Conservation (phyloP, 2,329 filamentous ascomycete genomes). For the Stachybotrys elegans region DNA sequence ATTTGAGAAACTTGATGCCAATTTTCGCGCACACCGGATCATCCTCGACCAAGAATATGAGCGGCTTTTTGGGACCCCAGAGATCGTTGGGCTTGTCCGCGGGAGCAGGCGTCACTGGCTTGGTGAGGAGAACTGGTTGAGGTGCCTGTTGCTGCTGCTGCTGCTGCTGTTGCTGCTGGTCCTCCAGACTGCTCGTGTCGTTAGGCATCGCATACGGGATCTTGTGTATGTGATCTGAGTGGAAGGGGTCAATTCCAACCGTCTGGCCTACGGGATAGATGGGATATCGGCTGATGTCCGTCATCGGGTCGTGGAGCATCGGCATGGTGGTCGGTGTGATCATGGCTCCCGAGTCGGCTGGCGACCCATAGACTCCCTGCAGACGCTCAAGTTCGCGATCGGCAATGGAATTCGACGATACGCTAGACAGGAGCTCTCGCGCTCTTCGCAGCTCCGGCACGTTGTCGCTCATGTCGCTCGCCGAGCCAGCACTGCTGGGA, state of each 20-base stretch:
- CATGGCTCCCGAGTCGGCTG: constrained; percentile 45
- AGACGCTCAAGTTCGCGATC: constrained; percentile 53
- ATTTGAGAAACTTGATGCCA: constrained; percentile 61
- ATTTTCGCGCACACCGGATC: constrained; percentile 64
- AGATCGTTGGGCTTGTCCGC: constrained; percentile 34
- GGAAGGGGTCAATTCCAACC: constrained; percentile 91
- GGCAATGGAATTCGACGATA: constrained; percentile 45
- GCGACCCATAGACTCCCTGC: constrained; percentile 48
- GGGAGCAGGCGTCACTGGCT: constrained; percentile 18
- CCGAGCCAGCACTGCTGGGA: constrained; percentile 29
- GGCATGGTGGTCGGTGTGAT: constrained; percentile 37
- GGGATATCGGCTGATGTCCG: constrained; percentile 53
- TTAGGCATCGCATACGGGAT: constrained; percentile 79
- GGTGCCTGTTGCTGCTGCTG: constrained; percentile 18
- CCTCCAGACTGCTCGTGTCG: constrained; percentile 31
- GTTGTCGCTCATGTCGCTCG: constrained; percentile 43
- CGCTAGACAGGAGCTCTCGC: constrained; percentile 49
- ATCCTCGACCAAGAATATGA: constrained; percentile 87
- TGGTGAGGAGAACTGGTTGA: constrained; percentile 14
- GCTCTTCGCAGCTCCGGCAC: constrained; percentile 50
- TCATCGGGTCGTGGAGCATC: constrained; percentile 49
- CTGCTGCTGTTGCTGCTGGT: constrained; percentile 36
- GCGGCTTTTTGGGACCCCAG: constrained; percentile 62
- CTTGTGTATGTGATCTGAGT: constrained; percentile 89
- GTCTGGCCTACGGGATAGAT: constrained; percentile 90